Conservation (phyloP, 1,284 basidiomycete species). For the Ustilago trichophora region DNA sequence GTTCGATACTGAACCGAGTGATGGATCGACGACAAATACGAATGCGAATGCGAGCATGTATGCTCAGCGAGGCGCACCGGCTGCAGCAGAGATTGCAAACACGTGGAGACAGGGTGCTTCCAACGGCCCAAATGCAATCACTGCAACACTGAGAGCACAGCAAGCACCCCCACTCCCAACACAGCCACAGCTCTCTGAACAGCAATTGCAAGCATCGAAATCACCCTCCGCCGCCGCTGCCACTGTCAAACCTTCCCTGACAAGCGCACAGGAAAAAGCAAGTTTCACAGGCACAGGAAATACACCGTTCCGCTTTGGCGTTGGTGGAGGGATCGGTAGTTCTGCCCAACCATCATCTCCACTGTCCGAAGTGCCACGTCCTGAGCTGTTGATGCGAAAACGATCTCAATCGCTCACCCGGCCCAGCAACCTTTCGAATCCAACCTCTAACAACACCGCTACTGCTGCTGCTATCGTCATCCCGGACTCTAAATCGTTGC, state of each 20-base stretch:
- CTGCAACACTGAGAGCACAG: conserved; percentile 13
- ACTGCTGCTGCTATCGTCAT: conserved; percentile 15
- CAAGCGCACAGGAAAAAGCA: conserved; percentile 27
- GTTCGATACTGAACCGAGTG: conserved; percentile 41
- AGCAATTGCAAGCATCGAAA: too few species aligned
- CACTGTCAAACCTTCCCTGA: conserved; percentile 17
- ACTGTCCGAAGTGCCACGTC: neutral
- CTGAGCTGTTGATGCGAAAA: conserved; percentile 16
- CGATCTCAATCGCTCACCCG: conserved; percentile 35
- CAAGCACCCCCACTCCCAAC: conserved; percentile 13
- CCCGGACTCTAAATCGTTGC: conserved; percentile 16
- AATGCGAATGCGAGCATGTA: conserved; percentile 11
- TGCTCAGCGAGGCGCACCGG: conserved; percentile 3
- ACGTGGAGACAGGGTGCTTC: conserved; percentile 14
- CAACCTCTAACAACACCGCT: neutral
- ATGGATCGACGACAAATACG: conserved; percentile 4
- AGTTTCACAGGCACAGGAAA: conserved; percentile 57
- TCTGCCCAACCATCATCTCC: conserved; percentile 11
- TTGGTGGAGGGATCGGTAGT: conserved; percentile 52
- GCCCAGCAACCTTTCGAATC: conserved; percentile 2
- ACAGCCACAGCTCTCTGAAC: neutral
- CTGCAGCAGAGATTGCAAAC: conserved; percentile 5
- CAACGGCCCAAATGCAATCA: neutral
- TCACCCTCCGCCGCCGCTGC: too few species aligned
- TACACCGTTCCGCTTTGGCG: conserved; percentile 62